These are phyloP conservation scores for Graphilbum sp. DNA, from an alignment of 2,329 filamentous ascomycete species.

Conservation along the genomic window DNA sequence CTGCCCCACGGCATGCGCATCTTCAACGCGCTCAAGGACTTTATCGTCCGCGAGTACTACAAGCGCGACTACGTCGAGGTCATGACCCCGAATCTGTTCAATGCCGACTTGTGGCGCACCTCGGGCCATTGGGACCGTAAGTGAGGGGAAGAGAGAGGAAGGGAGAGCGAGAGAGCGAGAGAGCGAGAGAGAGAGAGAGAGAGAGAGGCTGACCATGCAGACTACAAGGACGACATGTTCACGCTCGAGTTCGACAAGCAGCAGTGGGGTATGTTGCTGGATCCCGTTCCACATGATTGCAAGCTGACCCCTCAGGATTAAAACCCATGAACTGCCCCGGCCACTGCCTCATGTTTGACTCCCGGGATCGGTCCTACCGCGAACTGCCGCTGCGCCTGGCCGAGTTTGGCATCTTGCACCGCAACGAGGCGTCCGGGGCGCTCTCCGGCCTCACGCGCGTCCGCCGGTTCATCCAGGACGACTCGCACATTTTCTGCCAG, in stretches of 20 bases:
- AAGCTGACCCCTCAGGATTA: conserved; percentile 5
- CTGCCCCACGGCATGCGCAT: conserved; percentile 55
- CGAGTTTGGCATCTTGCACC: conserved; percentile 74
- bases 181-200: too few species aligned
- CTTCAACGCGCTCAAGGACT: conserved; percentile 33
- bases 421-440: conserved; percentile 72
- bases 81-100: conserved; percentile 92
- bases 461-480: conserved; percentile 77
- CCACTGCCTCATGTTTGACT: conserved; percentile 71
- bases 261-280: conserved; percentile 8
- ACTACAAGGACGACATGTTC: conserved; percentile 89
- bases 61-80: conserved; percentile 91
- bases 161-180: too few species aligned
- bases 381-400: conserved; percentile 73
- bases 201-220: conserved; percentile 5
- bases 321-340: conserved; percentile 86
- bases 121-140: conserved; percentile 74
- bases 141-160: too few species aligned
- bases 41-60: conserved; percentile 78
- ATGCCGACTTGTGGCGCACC: conserved; percentile 80
- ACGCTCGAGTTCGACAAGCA: conserved; percentile 66
- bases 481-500: conserved; percentile 72
- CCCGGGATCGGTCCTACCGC: conserved; percentile 56
- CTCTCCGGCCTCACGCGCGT: conserved; percentile 71
- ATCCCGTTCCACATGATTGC: too few species aligned